Conservation (phyloP, 192 early-diverging fungal genomes). For the Fimicolochytrium jonesii region DNA sequence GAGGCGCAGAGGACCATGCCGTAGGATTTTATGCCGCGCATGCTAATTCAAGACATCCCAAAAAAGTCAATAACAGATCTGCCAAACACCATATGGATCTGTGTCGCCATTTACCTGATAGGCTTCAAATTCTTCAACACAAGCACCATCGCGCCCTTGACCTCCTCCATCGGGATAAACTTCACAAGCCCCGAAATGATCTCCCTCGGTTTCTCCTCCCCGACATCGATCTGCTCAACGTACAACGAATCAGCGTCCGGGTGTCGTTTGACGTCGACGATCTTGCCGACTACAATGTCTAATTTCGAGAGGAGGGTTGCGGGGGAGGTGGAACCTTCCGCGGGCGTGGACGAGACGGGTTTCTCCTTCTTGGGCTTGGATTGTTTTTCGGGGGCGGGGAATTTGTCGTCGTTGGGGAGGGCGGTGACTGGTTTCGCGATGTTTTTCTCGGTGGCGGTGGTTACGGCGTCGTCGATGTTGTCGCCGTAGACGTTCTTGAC, state of each 20-base stretch:
- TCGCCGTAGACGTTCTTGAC: conserved; percentile 46
- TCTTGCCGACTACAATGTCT: conserved; percentile 91
- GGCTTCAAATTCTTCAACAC: conserved; percentile 95
- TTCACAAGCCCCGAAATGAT: conserved; percentile 93
- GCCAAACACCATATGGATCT: neutral
- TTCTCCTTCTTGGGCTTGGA: conserved; percentile 41
- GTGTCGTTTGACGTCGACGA: conserved; percentile 78
- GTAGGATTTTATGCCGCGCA: conserved; percentile 92
- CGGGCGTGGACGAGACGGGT: neutral
- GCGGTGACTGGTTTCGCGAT: conserved; percentile 4
- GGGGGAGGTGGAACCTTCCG: neutral
- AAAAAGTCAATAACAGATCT: conserved; percentile 13
- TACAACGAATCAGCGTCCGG: conserved; percentile 96
- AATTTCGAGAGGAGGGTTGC: conserved; percentile 66
- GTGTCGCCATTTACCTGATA: conserved; percentile 44
- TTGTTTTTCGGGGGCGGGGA: conserved; percentile 35
- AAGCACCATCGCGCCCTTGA: conserved; percentile 49
- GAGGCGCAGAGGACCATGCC: conserved; percentile 96
- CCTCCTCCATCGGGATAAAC: conserved; percentile 84
- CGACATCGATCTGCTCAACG: conserved; percentile 91
- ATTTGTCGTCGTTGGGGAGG: conserved; percentile 36
- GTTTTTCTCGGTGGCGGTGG: neutral
- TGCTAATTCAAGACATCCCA: conserved; percentile 19
- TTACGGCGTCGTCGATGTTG: neutral
- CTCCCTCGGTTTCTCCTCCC: conserved; percentile 77